Evolutionary conservation across 148 eudicot species (phyloP).

Genomic region (Amaranthus palmeri): DNA sequence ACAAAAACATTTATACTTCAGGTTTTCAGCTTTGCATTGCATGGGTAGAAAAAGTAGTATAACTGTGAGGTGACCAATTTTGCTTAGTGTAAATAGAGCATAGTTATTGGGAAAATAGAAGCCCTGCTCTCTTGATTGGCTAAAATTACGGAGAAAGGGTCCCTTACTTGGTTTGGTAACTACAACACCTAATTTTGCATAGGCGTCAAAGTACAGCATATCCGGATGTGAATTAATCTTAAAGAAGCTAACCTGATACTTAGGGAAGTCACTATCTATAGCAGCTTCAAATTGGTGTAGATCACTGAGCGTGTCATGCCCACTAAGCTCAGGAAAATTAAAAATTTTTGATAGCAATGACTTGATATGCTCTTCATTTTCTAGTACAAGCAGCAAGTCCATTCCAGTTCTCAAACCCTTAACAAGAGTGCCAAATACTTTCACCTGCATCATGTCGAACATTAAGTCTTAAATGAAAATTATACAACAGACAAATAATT

Average conservation of each 20-base stretch:
- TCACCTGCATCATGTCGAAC: slow-evolving; percentile 52
- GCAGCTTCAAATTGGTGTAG: slow-evolving; percentile 91
- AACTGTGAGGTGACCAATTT: not conserved
- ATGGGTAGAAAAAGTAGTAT: not conserved
- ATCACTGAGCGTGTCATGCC: slow-evolving; percentile 57
- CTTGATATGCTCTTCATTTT: slow-evolving; percentile 38
- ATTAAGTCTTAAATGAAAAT: not conserved
- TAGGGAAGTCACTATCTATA: slow-evolving; percentile 86
- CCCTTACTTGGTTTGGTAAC: not conserved
- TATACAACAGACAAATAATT: slow-evolving; percentile 1
- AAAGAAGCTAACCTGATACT: slow-evolving; percentile 61
- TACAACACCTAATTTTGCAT: not conserved
- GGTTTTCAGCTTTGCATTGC: no score
- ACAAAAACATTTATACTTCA: no score
- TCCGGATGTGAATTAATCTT: not conserved
- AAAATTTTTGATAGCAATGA: slow-evolving; percentile 50
- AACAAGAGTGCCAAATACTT: slow-evolving; percentile 72
- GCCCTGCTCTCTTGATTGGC: not conserved
- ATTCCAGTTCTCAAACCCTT: slow-evolving; percentile 77
- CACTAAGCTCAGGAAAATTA: slow-evolving; percentile 61
- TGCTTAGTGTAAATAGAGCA: not conserved
- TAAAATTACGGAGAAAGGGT: not conserved
- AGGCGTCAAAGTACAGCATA: not conserved
- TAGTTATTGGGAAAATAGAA: not conserved
- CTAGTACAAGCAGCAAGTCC: slow-evolving; percentile 51